Conservation (phyloP, 1,284 basidiomycete genomes). For the Volvariella volvacea region DNA sequence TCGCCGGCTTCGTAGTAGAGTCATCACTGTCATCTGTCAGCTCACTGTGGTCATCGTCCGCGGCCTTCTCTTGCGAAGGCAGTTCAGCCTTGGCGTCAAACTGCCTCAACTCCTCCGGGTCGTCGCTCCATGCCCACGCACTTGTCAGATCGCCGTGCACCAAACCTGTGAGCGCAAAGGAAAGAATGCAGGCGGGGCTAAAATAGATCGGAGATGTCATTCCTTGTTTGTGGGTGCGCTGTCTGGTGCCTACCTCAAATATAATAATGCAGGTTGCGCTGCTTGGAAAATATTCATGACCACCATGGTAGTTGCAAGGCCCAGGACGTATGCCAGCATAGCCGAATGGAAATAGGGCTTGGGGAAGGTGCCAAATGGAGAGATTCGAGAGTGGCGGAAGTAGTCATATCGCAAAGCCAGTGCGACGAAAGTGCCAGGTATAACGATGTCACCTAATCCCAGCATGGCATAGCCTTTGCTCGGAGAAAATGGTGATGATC, state of each 20-base stretch:
- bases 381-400: slow-evolving; percentile 30
- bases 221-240: not conserved
- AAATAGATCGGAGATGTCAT: slow-evolving; percentile 1
- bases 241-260: slow-evolving; percentile 62
- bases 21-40: slow-evolving; percentile 4
- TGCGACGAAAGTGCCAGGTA: slow-evolving; percentile 87
- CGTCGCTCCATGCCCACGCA: slow-evolving; percentile 63
- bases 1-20: not conserved
- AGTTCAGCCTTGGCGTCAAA: slow-evolving; percentile 14
- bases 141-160: slow-evolving; percentile 51
- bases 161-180: slow-evolving; percentile 48
- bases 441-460: slow-evolving; percentile 87
- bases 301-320: slow-evolving; percentile 74
- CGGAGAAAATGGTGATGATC: slow-evolving; percentile 52
- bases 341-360: slow-evolving; percentile 80
- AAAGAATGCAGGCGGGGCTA: slow-evolving; percentile 65
- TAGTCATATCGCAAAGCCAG: slow-evolving; percentile 88
- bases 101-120: slow-evolving; percentile 18
- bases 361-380: slow-evolving; percentile 29
- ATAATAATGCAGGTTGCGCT: slow-evolving; percentile 91
- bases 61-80: slow-evolving; percentile 6
- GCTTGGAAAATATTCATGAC: slow-evolving; percentile 82
- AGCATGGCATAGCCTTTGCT: slow-evolving; percentile 81
- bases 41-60: not conserved
- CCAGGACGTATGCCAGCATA: slow-evolving; percentile 72